phyloP scores from a whole-genome alignment of 2,329 filamentous ascomycete species.

The Phaeosphaeria sp. region DNA sequence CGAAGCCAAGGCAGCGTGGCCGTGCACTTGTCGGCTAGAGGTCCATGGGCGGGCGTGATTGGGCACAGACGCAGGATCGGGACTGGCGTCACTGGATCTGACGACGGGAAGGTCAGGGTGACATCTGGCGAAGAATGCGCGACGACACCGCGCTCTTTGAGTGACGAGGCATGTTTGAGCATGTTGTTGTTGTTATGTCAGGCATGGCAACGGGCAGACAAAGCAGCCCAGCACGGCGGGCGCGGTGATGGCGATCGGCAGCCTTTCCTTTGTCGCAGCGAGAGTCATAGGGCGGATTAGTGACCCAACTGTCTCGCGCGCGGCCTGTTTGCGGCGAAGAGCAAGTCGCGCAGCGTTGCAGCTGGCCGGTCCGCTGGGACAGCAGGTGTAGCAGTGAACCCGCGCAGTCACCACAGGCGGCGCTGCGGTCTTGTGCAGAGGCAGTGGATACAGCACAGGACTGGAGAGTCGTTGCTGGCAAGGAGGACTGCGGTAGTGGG shows the following conservation, averaged over 20 bases:
- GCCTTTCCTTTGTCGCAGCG: conserved; percentile 23
- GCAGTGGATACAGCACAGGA: neutral
- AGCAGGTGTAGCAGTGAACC: neutral
- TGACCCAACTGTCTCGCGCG: conserved; percentile 12
- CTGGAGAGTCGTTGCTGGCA: neutral
- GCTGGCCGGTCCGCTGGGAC: conserved; percentile 1
- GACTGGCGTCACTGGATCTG: conserved; percentile 19
- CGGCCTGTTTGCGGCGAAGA: conserved; percentile 27
- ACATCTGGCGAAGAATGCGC: conserved; percentile 10
- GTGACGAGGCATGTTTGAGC: neutral
- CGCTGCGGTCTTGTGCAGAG: neutral
- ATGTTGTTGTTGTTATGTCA: conserved; percentile 2
- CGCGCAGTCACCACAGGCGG: neutral
- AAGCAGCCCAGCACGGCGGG: conserved; percentile 8
- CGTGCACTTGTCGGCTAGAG: conserved; percentile 22
- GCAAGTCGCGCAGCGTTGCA: conserved; percentile 1
- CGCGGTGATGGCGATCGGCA: conserved; percentile 6
- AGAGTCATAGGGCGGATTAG: conserved; percentile 30
- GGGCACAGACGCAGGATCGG: conserved; percentile 14
- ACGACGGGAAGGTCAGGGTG: conserved; percentile 15
- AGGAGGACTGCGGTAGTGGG: neutral
- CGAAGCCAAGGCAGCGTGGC: conserved; percentile 33
- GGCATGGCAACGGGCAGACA: conserved; percentile 9
- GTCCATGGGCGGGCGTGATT: conserved; percentile 19
- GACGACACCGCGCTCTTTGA: conserved; percentile 2